Evolutionary conservation across 192 early-diverging fungal species (phyloP).

Genomic region (Rhizoclosmatium globosum): DNA sequence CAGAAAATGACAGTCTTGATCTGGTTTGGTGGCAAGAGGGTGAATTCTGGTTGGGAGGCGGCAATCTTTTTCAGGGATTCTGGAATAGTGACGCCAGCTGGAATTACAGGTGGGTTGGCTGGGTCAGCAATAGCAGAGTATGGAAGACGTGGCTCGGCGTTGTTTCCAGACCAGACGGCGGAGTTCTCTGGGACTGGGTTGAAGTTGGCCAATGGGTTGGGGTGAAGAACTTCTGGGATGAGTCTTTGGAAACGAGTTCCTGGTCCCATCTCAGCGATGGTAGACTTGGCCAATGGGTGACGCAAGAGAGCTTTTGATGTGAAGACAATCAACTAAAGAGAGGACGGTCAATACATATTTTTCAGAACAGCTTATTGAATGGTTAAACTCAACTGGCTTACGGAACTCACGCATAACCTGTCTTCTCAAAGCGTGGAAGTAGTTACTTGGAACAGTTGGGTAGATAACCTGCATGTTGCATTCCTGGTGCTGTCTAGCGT

Average conservation of each 20-base stretch:
- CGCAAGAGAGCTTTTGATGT: constrained; percentile 92
- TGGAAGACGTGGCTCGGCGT: constrained; percentile 59
- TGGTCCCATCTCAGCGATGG: constrained; percentile 80
- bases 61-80: constrained; percentile 13
- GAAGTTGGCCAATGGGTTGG: constrained; percentile 70
- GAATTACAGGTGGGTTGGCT: constrained; percentile 15
- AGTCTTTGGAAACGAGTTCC: constrained; percentile 88
- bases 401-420: constrained; percentile 98
- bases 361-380: constrained; percentile 28
- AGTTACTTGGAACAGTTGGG: constrained; percentile 97
- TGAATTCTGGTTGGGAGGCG: constrained; percentile 50
- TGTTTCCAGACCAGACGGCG: constrained; percentile 55
- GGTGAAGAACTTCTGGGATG: constrained; percentile 85
- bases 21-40: constrained; percentile 79
- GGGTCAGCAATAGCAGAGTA: constrained; percentile 45
- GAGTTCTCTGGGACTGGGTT: constrained; percentile 33
- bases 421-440: constrained; percentile 94
- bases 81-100: not conserved
- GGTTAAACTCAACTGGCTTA: constrained; percentile 76
- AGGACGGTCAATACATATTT: not conserved
- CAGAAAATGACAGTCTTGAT: constrained; percentile 95
- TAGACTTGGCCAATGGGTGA: constrained; percentile 90
- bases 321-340: constrained; percentile 66
- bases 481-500: constrained; percentile 93
- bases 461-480: constrained; percentile 98